These are phyloP conservation scores for Saccharata proteae DNA, from an alignment of 2,329 filamentous ascomycete species.

Conservation along the genomic window DNA sequence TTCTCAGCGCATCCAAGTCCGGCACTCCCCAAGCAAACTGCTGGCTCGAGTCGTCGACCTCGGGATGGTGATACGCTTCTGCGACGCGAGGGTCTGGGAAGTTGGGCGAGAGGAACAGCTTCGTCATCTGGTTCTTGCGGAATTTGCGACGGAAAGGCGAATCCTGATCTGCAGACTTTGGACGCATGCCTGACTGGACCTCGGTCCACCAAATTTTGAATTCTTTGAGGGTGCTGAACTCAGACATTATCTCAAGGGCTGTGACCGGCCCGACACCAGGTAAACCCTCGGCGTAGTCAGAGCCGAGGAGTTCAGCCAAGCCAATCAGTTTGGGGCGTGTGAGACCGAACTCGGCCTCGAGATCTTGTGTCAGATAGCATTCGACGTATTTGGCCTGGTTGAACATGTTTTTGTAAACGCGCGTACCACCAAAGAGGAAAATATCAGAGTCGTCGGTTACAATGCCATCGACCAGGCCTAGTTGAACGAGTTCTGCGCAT, in stretches of 20 bases:
- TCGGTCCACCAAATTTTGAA: constrained; percentile 83
- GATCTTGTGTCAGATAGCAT: constrained; percentile 74
- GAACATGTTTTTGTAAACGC: constrained; percentile 99
- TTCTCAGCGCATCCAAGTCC: constrained; percentile 71
- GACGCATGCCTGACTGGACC: constrained; percentile 56
- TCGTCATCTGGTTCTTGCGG: constrained; percentile 62
- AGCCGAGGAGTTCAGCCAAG: constrained; percentile 81
- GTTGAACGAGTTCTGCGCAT: constrained; percentile 75
- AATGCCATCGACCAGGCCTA: constrained; percentile 90
- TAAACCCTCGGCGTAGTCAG: constrained; percentile 89
- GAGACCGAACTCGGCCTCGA: constrained; percentile 81
- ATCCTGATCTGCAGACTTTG: constrained; percentile 42
- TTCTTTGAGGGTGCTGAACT: constrained; percentile 63
- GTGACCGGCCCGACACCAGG: constrained; percentile 88
- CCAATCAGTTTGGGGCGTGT: constrained; percentile 78
- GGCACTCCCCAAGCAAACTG: constrained; percentile 92
- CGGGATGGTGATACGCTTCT: constrained; percentile 72
- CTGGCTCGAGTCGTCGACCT: constrained; percentile 69
- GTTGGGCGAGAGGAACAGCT: constrained; percentile 68
- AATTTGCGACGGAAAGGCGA: constrained; percentile 76
- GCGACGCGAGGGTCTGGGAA: constrained; percentile 74
- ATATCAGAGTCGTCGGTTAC: constrained; percentile 96
- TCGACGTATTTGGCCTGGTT: constrained; percentile 97
- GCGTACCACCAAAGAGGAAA: constrained; percentile 90
- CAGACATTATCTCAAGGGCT: constrained; percentile 83